phyloP scores from a whole-genome alignment of 148 eudicot genomes.

The Cornus suecica region DNA sequence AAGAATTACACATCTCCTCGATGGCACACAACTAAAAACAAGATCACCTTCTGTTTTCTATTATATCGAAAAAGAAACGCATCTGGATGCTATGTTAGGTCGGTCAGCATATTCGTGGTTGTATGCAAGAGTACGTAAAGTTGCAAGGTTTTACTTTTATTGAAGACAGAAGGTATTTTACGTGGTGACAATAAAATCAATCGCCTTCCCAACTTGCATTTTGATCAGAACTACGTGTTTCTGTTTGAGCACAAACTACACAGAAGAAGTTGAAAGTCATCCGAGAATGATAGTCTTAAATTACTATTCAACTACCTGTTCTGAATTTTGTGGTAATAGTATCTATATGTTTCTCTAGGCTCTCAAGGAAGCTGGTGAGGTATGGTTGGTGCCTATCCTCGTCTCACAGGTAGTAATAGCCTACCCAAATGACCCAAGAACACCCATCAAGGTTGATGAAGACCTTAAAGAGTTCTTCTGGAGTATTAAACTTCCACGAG shows the following conservation, averaged over 20 bases:
- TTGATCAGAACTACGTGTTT: too few relatives aligned
- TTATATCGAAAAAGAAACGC: too few relatives aligned
- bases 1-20: not conserved
- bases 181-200: not conserved
- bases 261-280: not conserved
- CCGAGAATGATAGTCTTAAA: too few relatives aligned
- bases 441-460: constrained; percentile 53
- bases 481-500: constrained; percentile 60
- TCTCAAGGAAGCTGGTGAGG: constrained; percentile 50
- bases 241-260: too few relatives aligned
- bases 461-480: constrained; percentile 55
- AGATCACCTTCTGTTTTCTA: too few relatives aligned
- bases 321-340: not conserved
- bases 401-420: constrained; percentile 69
- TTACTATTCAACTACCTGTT: too few relatives aligned
- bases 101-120: not conserved
- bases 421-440: constrained; percentile 60
- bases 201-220: not conserved
- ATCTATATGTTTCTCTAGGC: constrained; percentile 25
- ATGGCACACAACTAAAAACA: too few relatives aligned
- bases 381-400: constrained; percentile 63
- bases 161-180: too few relatives aligned
- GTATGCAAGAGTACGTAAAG: not conserved
- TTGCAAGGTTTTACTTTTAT: too few relatives aligned
- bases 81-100: not conserved